phyloP scores from a whole-genome alignment of 306 rosid genomes.

The Ochetophila trinervis region DNA sequence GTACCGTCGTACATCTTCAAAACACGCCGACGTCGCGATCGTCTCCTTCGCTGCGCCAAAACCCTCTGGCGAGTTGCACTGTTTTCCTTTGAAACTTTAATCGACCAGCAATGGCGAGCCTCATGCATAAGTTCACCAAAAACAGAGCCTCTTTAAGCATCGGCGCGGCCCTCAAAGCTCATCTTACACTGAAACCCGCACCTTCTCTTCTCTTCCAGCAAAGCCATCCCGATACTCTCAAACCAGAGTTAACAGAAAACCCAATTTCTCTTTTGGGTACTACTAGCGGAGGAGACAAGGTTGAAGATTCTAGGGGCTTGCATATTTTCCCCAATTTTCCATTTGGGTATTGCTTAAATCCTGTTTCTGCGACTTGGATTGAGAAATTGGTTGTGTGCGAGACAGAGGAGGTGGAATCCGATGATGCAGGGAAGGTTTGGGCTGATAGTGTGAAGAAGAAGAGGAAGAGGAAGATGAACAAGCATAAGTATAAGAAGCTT shows the following conservation, averaged over 20 bases:
- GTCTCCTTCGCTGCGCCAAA: no score
- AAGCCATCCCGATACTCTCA: constrained; percentile 6
- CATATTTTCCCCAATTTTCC: constrained; percentile 36
- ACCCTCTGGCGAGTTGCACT: no score
- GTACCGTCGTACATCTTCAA: no score
- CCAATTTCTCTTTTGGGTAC: constrained; percentile 8
- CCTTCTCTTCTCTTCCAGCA: constrained; percentile 6
- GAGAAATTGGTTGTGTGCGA: constrained; percentile 9
- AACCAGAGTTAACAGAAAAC: constrained; percentile 1
- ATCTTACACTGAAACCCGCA: neutral
- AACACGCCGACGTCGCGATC: no score
- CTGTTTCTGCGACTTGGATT: constrained; percentile 23
- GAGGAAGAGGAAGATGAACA: constrained; percentile 56
- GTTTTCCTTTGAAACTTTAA: no score
- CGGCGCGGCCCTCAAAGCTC: constrained; percentile 8
- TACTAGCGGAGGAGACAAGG: neutral
- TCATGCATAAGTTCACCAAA: constrained; percentile 28
- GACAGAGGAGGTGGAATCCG: constrained; percentile 17
- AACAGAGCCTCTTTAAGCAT: constrained; percentile 15
- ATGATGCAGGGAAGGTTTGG: constrained; percentile 33
- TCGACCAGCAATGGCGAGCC: constrained; percentile 30
- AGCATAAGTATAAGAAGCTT: constrained; percentile 46
- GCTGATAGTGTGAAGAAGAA: constrained; percentile 58
- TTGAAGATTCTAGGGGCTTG: constrained; percentile 9
- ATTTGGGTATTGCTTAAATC: constrained; percentile 32